These are phyloP conservation scores for Trichoderma guizhouense DNA, from an alignment of 2,329 filamentous ascomycete species.

Conservation along the genomic window DNA sequence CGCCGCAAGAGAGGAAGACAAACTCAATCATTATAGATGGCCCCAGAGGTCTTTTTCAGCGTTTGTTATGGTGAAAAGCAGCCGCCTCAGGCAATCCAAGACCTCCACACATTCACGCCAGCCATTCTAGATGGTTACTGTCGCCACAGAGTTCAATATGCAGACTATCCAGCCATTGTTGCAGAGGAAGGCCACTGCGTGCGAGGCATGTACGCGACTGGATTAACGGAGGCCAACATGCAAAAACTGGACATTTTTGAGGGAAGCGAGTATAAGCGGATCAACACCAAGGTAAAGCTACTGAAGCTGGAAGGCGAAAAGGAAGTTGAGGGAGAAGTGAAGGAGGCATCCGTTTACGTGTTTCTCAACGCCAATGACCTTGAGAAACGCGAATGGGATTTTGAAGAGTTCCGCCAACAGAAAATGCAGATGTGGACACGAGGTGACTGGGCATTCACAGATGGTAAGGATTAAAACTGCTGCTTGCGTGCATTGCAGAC, in stretches of 20 bases:
- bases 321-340: slow-evolving; percentile 42
- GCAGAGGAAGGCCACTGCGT: slow-evolving; percentile 56
- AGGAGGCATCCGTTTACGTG: slow-evolving; percentile 62
- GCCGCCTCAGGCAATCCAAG: slow-evolving; percentile 46
- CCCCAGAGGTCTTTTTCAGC: slow-evolving; percentile 78
- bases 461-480: slow-evolving; percentile 30
- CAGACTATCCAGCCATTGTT: slow-evolving; percentile 80
- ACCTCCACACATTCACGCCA: slow-evolving; percentile 63
- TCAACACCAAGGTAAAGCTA: slow-evolving; percentile 53
- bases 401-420: slow-evolving; percentile 73
- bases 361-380: slow-evolving; percentile 52
- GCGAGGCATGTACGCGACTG: slow-evolving; percentile 71
- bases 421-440: slow-evolving; percentile 60
- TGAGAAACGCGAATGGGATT: slow-evolving; percentile 82
- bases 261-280: slow-evolving; percentile 66
- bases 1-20: background rate
- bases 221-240: slow-evolving; percentile 75
- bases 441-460: slow-evolving; percentile 44
- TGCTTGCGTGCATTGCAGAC: background rate
- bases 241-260: slow-evolving; percentile 77
- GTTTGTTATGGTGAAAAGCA: slow-evolving; percentile 66
- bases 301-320: slow-evolving; percentile 39
- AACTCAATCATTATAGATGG: slow-evolving; percentile 55
- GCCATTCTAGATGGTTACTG: slow-evolving; percentile 73
- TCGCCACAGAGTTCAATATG: slow-evolving; percentile 63